Base-by-base conservation (phyloP, 805 yeast genomes). In the Nakazawaea holstii region DNA sequence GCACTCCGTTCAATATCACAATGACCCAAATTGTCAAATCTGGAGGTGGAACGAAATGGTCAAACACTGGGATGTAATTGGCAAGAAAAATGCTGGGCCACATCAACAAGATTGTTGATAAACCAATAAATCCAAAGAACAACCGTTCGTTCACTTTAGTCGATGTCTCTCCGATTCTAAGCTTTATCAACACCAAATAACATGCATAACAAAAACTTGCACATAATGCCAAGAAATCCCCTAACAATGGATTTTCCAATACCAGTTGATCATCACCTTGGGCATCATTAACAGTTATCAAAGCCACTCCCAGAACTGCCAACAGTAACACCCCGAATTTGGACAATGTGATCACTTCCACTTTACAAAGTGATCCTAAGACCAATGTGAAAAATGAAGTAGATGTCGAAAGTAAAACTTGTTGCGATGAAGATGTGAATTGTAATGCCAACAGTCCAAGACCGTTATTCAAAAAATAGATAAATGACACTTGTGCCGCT, bases 341-440 rank as follows among this genome's bases (percentile, higher is more conserved):
- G 39, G 67, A 64, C 11, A 61, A 4, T 13, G 76, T 59, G 50
- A 77, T 66, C 6, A 55, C 54, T 47, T 77, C 83, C 15, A 73
- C 70, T 26, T 64, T 64, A 17, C 67, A 55, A 8, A 62, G 17
- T 1, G 60, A 64, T 1, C 82, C 79, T 17, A 76, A 59, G 13
- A 75, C 52, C 32, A 77, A 59, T 0, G 81, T 74, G 55, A 75
- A 77, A 4, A 76, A 65, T 11, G 81, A 72, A 3, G 80, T 69
- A 1, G 79, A 70, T 2, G 81, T 71, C 6, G 79, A 69, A 14
- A 77, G 55, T 8, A 77, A 73, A 0, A 81, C 73, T 53, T 70
- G 77, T 53, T 75, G 76, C 17, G 81, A 72, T 0, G 80, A 79
- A 9, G 77, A 69, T 0, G 83, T 77, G 54, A 66, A 77, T 51